Conservation (phyloP, 345 rosid species). For the Eucalyptus leucophloia region DNA sequence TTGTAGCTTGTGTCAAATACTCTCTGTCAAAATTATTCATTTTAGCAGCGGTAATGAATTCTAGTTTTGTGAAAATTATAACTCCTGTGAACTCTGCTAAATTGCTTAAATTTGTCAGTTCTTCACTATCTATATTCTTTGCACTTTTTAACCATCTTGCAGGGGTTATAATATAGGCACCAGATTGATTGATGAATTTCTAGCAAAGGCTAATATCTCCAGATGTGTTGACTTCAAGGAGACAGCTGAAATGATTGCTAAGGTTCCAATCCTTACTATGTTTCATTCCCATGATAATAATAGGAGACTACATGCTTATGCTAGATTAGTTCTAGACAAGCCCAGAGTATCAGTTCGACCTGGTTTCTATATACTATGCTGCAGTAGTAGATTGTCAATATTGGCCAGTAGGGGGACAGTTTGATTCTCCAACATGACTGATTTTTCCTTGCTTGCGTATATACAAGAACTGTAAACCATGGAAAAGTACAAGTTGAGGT, state of each 20-base stretch:
- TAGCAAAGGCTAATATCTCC: slow-evolving; percentile 80
- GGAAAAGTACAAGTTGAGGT: background rate
- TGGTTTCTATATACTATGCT: background rate
- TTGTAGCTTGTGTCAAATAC: background rate
- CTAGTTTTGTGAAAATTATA: background rate
- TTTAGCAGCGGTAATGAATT: background rate
- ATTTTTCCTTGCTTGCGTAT: background rate
- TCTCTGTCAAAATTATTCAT: background rate
- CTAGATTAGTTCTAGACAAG: background rate
- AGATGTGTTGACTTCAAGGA: slow-evolving; percentile 88
- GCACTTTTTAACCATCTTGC: background rate
- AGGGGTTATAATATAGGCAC: slow-evolving; percentile 95
- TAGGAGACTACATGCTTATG: background rate
- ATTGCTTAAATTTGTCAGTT: background rate
- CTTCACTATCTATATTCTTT: background rate
- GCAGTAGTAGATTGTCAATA: background rate
- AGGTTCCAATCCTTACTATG: slow-evolving; percentile 22
- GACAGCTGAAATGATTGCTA: slow-evolving; percentile 85
- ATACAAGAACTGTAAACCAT: background rate
- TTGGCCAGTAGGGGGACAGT: background rate
- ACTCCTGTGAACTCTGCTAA: background rate
- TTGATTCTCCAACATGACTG: background rate
- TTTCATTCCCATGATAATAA: background rate
- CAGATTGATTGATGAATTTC: slow-evolving; percentile 75
- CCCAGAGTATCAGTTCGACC: background rate